Evolutionary conservation across 2,329 filamentous ascomycete genomes (phyloP).

Genomic region (Botrytis elliptica): DNA sequence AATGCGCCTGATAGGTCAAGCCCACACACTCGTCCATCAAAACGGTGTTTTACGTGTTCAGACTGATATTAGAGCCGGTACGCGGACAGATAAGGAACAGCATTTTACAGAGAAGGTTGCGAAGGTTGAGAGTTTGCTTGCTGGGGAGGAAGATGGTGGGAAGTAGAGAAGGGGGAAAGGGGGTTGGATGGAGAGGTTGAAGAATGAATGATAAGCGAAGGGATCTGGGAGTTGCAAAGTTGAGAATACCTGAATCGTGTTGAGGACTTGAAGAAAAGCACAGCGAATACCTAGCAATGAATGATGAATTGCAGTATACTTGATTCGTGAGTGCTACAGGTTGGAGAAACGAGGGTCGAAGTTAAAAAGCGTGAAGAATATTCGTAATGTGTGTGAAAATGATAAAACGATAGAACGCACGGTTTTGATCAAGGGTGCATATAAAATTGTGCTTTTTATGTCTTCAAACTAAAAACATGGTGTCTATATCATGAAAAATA

Average conservation of each 20-base stretch:
- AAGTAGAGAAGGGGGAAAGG: not conserved
- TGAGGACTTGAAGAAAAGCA: not conserved
- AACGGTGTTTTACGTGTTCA: slow-evolving; percentile 81
- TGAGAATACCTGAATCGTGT: not conserved
- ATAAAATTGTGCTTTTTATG: not conserved
- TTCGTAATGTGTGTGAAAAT: not conserved
- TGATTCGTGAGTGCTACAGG: not conserved
- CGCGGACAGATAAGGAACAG: slow-evolving; percentile 43
- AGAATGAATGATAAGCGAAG: not conserved
- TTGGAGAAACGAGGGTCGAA: not conserved
- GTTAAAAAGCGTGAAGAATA: not conserved
- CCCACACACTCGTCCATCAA: slow-evolving; percentile 73
- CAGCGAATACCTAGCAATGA: not conserved
- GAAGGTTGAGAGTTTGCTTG: slow-evolving; percentile 38
- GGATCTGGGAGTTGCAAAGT: not conserved
- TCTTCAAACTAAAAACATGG: not conserved
- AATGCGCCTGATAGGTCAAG: slow-evolving; percentile 81
- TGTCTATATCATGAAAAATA: not conserved
- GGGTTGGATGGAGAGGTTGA: not conserved
- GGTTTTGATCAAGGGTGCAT: not conserved
- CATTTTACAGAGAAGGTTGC: slow-evolving; percentile 37
- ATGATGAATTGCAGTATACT: not conserved
- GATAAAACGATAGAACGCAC: not conserved
- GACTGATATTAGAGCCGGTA: slow-evolving; percentile 82
- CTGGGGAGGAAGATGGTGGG: slow-evolving; percentile 25